These are phyloP conservation scores for Colletotrichum sansevieriae DNA, from an alignment of 2,329 filamentous ascomycete species.

Conservation along the genomic window DNA sequence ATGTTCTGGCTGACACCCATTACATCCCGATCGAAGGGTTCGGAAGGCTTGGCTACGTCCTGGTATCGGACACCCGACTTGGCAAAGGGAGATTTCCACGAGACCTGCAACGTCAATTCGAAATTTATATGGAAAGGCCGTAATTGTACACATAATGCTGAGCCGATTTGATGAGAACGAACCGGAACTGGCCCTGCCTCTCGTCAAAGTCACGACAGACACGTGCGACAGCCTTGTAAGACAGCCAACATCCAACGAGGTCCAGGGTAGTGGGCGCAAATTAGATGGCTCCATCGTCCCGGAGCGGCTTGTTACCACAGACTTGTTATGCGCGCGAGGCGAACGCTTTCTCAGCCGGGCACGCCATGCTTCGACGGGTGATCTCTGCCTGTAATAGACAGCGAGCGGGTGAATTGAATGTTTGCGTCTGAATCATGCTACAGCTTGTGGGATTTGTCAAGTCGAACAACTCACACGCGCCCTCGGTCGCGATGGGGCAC, in stretches of 20 bases:
- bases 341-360: not conserved
- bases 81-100: not conserved
- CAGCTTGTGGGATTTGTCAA: not conserved
- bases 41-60: conserved; percentile 33
- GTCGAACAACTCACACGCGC: not conserved
- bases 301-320: not conserved
- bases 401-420: not conserved
- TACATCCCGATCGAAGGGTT: conserved; percentile 20
- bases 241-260: not conserved
- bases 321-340: not conserved
- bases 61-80: conserved; percentile 33
- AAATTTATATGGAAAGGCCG: not conserved
- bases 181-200: not conserved
- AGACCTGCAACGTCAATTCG: conserved; percentile 7
- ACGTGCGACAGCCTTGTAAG: not conserved
- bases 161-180: not conserved
- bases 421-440: conserved; percentile 13
- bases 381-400: conserved; percentile 13
- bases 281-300: conserved; percentile 8
- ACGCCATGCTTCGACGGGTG: too few relatives aligned
- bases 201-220: not conserved
- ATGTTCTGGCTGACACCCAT: conserved; percentile 3
- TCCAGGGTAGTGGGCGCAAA: not conserved
- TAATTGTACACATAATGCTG: not conserved
- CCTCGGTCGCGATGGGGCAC: conserved; percentile 12